Base-by-base conservation (phyloP, 2,329 filamentous ascomycete species). In the Neoscytalidium dimidiatum region DNA sequence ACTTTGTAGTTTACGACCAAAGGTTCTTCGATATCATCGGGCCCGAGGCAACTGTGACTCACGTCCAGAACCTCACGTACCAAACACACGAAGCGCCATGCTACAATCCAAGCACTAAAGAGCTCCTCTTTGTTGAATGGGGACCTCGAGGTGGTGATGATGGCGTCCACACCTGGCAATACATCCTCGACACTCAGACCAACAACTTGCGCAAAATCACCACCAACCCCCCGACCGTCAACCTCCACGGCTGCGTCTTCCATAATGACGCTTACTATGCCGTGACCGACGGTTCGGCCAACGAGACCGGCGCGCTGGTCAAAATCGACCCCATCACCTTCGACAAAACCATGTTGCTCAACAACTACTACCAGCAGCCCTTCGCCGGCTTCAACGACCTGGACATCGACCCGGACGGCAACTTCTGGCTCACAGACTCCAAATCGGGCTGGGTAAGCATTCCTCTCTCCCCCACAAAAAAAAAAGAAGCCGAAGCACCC, bases 11-110 rank as follows among this genome's bases (percentile, higher is more conserved):
- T 4, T 70, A 68, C 33, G 68, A 70, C 57, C 8, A 26, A 3
- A 44, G 52, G 21, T 69, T 70, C 65, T 68, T 70, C 61, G 51
- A 67, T 17, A 64, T 69, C 7, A 67, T 70, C n/a, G 68, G 68
- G 9, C 41, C 62, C 6, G 29, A 66, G 13, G 68, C 68, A 13
- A 63, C 31, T 21, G 33, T 70, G 11, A 62, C 66, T 19, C 66
- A 67, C 21, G 29, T 70, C 14, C 66, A 66, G 17, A 23, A 43
- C 14, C 66, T 70, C 14, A 57, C 66, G 1, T 63, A 64, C 13
- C 67, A 68, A 31, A 57, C 57, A 14, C 67, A 70, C 58, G 68
- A 70, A 65, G 56, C 67, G 11, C 68, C 67, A 19, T 68, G 66
- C 49, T 66, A 58, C 35, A 64, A 64, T 17, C 66, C 62, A 13